Conservation (phyloP, 441 rosid genomes). For the Pelargonium citronellum region DNA sequence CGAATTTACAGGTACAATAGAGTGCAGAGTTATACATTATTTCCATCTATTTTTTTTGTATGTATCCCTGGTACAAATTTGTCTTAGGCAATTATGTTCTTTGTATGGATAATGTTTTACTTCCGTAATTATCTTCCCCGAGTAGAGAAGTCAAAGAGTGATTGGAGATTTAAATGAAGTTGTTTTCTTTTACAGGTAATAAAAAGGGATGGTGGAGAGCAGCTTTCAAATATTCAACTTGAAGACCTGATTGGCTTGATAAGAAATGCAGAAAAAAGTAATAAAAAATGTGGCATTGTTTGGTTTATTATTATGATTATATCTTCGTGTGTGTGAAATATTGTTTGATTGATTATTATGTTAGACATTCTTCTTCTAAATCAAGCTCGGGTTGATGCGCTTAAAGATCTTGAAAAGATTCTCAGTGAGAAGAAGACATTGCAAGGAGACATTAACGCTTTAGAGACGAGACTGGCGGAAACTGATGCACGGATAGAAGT, state of each 20-base stretch:
- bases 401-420: constrained; percentile 62
- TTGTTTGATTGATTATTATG: constrained; percentile 13
- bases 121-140: neutral
- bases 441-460: constrained; percentile 60
- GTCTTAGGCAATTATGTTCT: neutral
- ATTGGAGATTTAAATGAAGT: neutral
- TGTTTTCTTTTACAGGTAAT: constrained; percentile 39
- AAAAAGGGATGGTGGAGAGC: constrained; percentile 39
- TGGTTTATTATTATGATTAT: constrained; percentile 14
- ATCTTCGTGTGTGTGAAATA: neutral
- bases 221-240: constrained; percentile 43
- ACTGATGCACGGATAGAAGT: constrained; percentile 72
- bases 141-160: neutral
- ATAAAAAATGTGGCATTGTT: constrained; percentile 15
- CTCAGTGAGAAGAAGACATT: constrained; percentile 65
- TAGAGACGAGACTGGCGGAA: constrained; percentile 74
- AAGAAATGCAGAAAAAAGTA: constrained; percentile 84
- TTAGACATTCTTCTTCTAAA: constrained; percentile 80
- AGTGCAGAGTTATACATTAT: too few species aligned
- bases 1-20: too few species aligned
- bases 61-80: too few species aligned
- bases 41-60: too few species aligned
- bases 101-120: neutral
- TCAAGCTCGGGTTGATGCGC: constrained; percentile 70
- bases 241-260: constrained; percentile 70